Evolutionary conservation across 805 yeast species (phyloP), one percentile per base, ranked within the genome.

Genomic region (Starmerella gropengiesseri): DNA sequence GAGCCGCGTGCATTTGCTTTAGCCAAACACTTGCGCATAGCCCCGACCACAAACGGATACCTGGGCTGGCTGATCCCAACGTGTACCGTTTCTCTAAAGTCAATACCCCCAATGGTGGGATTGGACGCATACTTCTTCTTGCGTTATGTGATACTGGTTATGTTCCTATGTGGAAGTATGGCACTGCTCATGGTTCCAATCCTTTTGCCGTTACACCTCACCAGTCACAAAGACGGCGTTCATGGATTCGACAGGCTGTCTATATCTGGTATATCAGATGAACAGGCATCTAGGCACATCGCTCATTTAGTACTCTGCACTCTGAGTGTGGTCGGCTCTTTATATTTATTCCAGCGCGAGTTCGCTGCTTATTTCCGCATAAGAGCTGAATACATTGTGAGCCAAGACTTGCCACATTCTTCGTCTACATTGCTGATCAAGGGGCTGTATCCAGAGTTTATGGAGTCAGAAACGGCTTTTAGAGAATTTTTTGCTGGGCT

Each of bases 81-180:
- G 0, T 41, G 73, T 22, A 47, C 55, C 7, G 55, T 60, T 17
- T 66, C 68, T 1, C 61, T 73, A 5, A 63, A 65, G 7, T 61
- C 64, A 22, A 77, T 74, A 51, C 55, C 67, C 21, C 59, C 64
- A 1, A 31, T 43, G 5, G 60, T 71, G 47, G 93, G 94, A 0
- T 56, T 82, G 7, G 95, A 85, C 58, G 76, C 86, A 0, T 83
- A 79, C 56, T 77, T 79, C 54, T 78, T 82, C 49, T 53, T 83
- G 2, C 59, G 94, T 38, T 83, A 71, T 52, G 54, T 84, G 35
- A 58, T 64, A 37, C 61, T 78, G 4, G 54, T 81, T 9, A 54
- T 74, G 25, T 47, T 70, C 2, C 65, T 78, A 35, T 79, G 78
- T 53, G 51, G 63, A 1, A 66, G 69, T 0, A 57, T 79, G 18